A percentile compares a stretch with the other conserved stretches of the same genome.
These are phyloP conservation scores for Arctostaphylos glauca DNA, from an alignment of 148 eudicot species.

Conservation along the genomic window DNA sequence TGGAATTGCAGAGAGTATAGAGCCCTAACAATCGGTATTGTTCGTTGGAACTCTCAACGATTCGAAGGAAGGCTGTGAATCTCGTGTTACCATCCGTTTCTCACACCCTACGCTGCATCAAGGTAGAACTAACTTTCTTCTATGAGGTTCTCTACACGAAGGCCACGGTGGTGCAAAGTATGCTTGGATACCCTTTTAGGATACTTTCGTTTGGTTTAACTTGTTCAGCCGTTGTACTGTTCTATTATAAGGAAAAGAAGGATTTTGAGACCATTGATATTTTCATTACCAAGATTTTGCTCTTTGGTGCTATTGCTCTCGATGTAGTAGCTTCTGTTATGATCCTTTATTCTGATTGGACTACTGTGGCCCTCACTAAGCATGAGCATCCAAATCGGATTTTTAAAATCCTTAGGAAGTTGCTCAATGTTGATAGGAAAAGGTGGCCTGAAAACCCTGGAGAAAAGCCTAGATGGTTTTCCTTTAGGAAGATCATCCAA, in stretches of 20 bases:
- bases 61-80: too few relatives aligned
- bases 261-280: conserved; percentile 17
- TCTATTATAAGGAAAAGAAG: conserved; percentile 17
- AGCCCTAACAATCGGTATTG: too few relatives aligned
- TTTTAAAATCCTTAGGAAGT: not conserved
- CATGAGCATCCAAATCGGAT: not conserved
- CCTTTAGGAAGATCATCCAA: not conserved
- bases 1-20: too few relatives aligned
- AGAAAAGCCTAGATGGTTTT: not conserved
- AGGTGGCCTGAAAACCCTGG: not conserved
- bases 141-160: conserved; percentile 53
- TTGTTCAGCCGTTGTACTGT: conserved; percentile 21
- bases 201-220: conserved; percentile 16
- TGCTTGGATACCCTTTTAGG: conserved; percentile 22
- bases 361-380: conserved; percentile 20
- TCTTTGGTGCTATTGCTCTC: conserved; percentile 33
- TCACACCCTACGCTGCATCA: too few relatives aligned
- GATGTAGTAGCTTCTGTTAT: conserved; percentile 32
- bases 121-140: conserved; percentile 49
- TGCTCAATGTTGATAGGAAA: not conserved
- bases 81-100: too few relatives aligned
- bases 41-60: too few relatives aligned
- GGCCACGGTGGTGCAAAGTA: conserved; percentile 24
- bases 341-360: conserved; percentile 39
- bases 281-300: conserved; percentile 25